Conservation (phyloP, 75 land plant species). For the Selaginella tamariscina region DNA sequence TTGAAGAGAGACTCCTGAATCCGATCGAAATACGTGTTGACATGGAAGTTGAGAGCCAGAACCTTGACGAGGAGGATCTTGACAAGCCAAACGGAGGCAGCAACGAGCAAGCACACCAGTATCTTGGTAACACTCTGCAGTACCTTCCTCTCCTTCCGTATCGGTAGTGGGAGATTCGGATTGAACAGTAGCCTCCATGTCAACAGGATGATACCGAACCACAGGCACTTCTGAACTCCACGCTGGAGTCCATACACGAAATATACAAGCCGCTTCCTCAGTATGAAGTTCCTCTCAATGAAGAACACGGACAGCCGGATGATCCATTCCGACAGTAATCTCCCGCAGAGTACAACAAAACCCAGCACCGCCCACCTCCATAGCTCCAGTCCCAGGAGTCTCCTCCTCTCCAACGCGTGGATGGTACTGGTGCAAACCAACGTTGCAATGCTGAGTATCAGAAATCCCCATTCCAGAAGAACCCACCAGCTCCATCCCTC, state of each 20-base stretch:
- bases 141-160: slow-evolving; percentile 13
- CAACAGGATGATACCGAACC: slow-evolving; percentile 62
- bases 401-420: slow-evolving; percentile 14
- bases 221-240: slow-evolving; percentile 69
- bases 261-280: slow-evolving; percentile 68
- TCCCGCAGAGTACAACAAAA: slow-evolving; percentile 60
- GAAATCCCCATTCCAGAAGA: slow-evolving; percentile 39
- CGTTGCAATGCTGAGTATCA: slow-evolving; percentile 36
- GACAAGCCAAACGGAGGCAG: slow-evolving; percentile 39
- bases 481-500: slow-evolving; percentile 22
- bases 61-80: slow-evolving; percentile 62
- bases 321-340: slow-evolving; percentile 77
- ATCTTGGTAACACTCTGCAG: slow-evolving; percentile 39
- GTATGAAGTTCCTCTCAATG: slow-evolving; percentile 58
- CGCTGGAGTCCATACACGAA: slow-evolving; percentile 70
- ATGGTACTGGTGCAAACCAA: slow-evolving; percentile 39
- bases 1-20: slow-evolving; percentile 65
- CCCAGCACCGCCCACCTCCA: slow-evolving; percentile 76
- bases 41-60: slow-evolving; percentile 59
- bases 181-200: slow-evolving; percentile 69
- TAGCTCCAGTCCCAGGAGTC: slow-evolving; percentile 40
- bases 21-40: slow-evolving; percentile 63
- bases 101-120: slow-evolving; percentile 45
- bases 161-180: slow-evolving; percentile 34
- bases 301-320: slow-evolving; percentile 50